Evolutionary conservation across 2,329 filamentous ascomycete species (phyloP).

Genomic region (Ophidiomyces ophidiicola): DNA sequence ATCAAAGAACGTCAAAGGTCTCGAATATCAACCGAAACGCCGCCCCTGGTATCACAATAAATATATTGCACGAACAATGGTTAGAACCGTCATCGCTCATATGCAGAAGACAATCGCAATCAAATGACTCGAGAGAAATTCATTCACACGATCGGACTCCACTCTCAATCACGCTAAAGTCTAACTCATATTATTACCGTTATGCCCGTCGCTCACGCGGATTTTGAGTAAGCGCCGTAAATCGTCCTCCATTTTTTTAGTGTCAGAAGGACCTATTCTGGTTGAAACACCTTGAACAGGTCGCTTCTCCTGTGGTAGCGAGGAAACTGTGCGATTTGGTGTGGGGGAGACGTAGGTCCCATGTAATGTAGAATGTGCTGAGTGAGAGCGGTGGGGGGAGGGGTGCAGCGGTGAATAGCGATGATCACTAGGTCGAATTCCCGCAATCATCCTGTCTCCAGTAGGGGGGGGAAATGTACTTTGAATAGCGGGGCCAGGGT

Average conservation of each 20-base stretch:
- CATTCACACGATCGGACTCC: conserved; percentile 2
- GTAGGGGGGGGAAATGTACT: too few species aligned
- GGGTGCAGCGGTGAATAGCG: conserved; percentile 15
- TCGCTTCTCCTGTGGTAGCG: conserved; percentile 17
- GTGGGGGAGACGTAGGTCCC: conserved; percentile 10
- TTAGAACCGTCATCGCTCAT: too few species aligned
- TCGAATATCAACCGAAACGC: too few species aligned
- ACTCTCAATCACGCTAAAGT: conserved; percentile 21
- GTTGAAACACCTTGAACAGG: conserved; percentile 19
- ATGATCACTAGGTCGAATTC: conserved; percentile 12
- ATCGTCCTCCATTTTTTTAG: conserved; percentile 38
- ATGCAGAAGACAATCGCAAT: too few species aligned
- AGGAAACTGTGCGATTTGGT: conserved; percentile 7
- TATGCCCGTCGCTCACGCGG: conserved; percentile 23
- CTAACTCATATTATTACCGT: conserved; percentile 25
- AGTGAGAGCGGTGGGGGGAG: conserved; percentile 8
- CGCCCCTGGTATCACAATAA: too few species aligned
- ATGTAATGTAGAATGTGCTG: conserved; percentile 17
- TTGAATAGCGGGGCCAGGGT: too few species aligned
- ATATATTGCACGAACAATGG: too few species aligned
- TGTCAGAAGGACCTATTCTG: conserved; percentile 24
- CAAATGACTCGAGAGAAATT: conserved; percentile 5
- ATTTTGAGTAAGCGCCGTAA: conserved; percentile 38
- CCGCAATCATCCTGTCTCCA: conserved; percentile 23
- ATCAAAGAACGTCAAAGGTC: too few species aligned